phyloP scores from a whole-genome alignment of 2,329 filamentous ascomycete genomes.

The Fusarium papillatum region DNA sequence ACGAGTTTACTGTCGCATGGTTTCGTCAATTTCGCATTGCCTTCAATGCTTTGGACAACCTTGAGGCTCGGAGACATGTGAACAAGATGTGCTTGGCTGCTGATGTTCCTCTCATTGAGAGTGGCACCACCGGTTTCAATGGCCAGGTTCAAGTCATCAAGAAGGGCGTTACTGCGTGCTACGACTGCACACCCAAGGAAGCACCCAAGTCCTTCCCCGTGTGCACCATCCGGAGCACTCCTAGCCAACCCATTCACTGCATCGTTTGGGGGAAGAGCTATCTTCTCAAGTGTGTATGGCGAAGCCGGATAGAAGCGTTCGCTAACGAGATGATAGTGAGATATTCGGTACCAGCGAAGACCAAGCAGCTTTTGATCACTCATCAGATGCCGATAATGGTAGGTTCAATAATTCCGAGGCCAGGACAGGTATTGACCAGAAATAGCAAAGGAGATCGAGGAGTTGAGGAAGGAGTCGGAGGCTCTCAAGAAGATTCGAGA shows the following conservation, averaged over 20 bases:
- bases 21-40: constrained; percentile 87
- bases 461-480: constrained; percentile 85
- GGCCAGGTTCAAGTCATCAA: constrained; percentile 98
- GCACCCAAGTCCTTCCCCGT: constrained; percentile 94
- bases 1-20: constrained; percentile 88
- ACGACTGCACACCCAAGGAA: constrained; percentile 93
- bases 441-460: constrained; percentile 82
- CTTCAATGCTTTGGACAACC: constrained; percentile 97
- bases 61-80: constrained; percentile 93
- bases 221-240: constrained; percentile 96
- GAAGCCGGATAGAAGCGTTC: constrained; percentile 2
- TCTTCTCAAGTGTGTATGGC: constrained; percentile 75
- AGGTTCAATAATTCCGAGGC: constrained; percentile 31
- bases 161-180: constrained; percentile 92
- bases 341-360: constrained; percentile 95
- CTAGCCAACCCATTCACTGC: constrained; percentile 96
- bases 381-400: constrained; percentile 86
- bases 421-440: constrained; percentile 14
- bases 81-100: constrained; percentile 98
- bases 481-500: constrained; percentile 87
- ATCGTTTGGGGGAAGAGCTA: constrained; percentile 99
- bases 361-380: constrained; percentile 83
- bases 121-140: constrained; percentile 97
- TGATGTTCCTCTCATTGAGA: constrained; percentile 92
- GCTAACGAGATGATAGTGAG: constrained; percentile 61